These are phyloP conservation scores for Monosporozyma servazzii DNA, from an alignment of 805 yeast species.

Conservation along the genomic window DNA sequence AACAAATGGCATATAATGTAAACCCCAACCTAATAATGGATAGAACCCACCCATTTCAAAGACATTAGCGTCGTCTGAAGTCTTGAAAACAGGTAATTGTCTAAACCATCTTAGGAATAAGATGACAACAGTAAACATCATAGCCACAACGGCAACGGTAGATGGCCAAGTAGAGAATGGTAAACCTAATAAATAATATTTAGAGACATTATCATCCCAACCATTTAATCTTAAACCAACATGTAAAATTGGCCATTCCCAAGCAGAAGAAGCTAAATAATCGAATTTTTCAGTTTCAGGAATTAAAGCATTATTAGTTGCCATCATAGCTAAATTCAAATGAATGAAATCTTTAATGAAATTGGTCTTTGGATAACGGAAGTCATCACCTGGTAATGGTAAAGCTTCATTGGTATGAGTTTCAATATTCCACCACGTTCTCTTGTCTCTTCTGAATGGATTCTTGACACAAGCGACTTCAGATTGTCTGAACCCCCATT, in stretches of 20 bases:
- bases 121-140: conserved; percentile 39
- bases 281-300: conserved; percentile 73
- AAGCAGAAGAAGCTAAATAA: conserved; percentile 61
- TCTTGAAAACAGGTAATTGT: conserved; percentile 43
- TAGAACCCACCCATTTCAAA: conserved; percentile 64
- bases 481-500: conserved; percentile 81
- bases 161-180: conserved; percentile 78
- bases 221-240: conserved; percentile 73
- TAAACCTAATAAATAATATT: conserved; percentile 64
- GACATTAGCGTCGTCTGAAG: conserved; percentile 36
- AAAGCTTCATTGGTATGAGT: conserved; percentile 51
- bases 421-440: conserved; percentile 87
- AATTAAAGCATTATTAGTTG: conserved; percentile 76
- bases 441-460: conserved; percentile 64
- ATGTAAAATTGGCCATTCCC: conserved; percentile 84
- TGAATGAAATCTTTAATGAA: conserved; percentile 69
- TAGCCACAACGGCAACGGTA: conserved; percentile 46
- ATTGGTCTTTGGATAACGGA: conserved; percentile 53
- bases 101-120: conserved; percentile 57
- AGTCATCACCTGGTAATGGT: conserved; percentile 41
- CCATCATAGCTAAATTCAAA: conserved; percentile 81
- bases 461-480: conserved; percentile 61
- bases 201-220: conserved; percentile 48
- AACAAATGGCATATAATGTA: conserved; percentile 82
- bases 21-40: conserved; percentile 83